Base-by-base conservation (phyloP, 352 stramenopile genomes). In the Globisporangium mamillatum region DNA sequence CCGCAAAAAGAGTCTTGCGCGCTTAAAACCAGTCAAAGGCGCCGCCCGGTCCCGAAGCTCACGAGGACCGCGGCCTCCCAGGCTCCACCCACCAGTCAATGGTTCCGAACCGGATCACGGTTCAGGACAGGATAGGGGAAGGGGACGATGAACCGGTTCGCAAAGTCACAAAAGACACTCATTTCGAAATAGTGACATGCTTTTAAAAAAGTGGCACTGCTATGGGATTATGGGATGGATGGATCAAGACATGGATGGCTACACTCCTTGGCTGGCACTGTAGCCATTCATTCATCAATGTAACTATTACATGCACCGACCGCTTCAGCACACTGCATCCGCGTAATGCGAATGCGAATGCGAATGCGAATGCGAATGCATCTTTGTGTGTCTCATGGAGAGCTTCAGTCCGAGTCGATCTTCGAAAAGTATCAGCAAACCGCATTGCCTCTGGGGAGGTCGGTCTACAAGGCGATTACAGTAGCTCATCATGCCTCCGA, bases 1-100 rank as follows among this genome's bases (percentile, higher is more conserved):
- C 48, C 41, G 36, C 36, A 44, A 50, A 54, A 71, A 71, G 53
- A 38, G 44, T 38, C 65, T 69, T 52, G 16, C 65, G 74, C 71
- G 71, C 74, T 80, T 80, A 76, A 80, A 80, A 76, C 65, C 57
- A 66, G 58, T 60, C 60, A 59, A 48, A 69, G 57, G 24, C 27
- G 25, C 24, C 67, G 66, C 44, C 44, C 44, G 44, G 44, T 52
- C 18, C 44, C 16, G 16, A 20, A 22, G 44, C 44, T 4, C 18
- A 52, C 5, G 14, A 50, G 41, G 41, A 50, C 41, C 41, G 41
- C 41, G 41, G 16, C 41, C 16, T 20, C 44, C 4, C 16, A 22
- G 44, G 14, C 18, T 22, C 38, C 66, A 55, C 59, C 59, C 63
- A 72, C 73, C 73, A 78, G 74, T 61, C 73, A 78, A 76, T 78